Evolutionary conservation across 1,284 basidiomycete genomes (phyloP).

Genomic region (Austroboletus sp.): DNA sequence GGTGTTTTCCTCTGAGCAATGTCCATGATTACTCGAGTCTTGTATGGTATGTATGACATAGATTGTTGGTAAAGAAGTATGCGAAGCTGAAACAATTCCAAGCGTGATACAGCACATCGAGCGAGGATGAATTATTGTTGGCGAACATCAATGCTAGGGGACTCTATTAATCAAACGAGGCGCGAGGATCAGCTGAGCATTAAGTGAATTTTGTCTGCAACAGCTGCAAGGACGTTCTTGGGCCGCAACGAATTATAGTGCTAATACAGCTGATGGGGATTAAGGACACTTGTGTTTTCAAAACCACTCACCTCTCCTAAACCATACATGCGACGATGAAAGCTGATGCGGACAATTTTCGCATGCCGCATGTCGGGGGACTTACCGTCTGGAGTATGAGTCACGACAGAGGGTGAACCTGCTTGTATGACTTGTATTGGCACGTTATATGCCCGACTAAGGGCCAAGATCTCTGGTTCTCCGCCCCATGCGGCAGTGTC

Average conservation of each 20-base stretch:
- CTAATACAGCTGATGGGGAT: slow-evolving; percentile 36
- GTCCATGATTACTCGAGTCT: neutral
- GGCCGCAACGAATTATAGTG: slow-evolving; percentile 84
- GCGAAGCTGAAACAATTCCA: neutral
- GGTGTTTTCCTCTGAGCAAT: slow-evolving; percentile 4
- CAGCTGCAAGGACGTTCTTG: slow-evolving; percentile 36
- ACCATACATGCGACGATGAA: slow-evolving; percentile 87
- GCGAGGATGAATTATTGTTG: neutral
- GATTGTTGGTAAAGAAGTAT: neutral
- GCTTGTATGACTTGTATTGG: slow-evolving; percentile 91
- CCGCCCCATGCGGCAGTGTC: slow-evolving; percentile 92
- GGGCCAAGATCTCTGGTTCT: slow-evolving; percentile 91
- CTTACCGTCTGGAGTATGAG: slow-evolving; percentile 56
- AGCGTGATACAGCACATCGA: neutral
- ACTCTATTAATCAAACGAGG: neutral
- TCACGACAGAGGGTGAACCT: slow-evolving; percentile 74
- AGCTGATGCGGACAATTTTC: slow-evolving; percentile 70
- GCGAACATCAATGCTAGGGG: neutral
- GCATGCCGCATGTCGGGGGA: slow-evolving; percentile 37
- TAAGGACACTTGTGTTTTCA: neutral
- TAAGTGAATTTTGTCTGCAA: slow-evolving; percentile 40
- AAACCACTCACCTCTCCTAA: slow-evolving; percentile 73
- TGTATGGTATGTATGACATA: slow-evolving; percentile 14
- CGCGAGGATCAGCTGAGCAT: slow-evolving; percentile 30
- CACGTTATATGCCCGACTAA: slow-evolving; percentile 76